Conservation (phyloP, 768 basidiomycete species). For the Naganishia vaughanmartiniae region DNA sequence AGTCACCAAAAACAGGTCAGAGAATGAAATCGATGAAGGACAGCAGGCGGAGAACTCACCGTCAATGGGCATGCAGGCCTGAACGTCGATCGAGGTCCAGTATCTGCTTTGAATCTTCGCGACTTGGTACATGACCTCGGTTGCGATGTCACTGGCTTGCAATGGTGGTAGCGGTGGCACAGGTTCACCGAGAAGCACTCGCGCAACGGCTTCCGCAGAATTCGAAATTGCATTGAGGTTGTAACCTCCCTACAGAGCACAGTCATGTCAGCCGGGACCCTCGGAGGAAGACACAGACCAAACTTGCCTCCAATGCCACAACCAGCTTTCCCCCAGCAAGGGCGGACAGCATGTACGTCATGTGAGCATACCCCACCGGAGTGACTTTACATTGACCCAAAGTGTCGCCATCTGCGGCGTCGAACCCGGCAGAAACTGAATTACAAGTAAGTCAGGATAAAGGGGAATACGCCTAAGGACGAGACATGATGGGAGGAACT, state of each 20-base stretch:
- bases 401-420: slow-evolving; percentile 88
- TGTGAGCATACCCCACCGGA: slow-evolving; percentile 91
- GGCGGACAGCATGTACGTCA: slow-evolving; percentile 93
- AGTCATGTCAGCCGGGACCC: not conserved
- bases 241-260: slow-evolving; percentile 77
- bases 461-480: not conserved
- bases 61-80: slow-evolving; percentile 75
- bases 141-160: slow-evolving; percentile 71
- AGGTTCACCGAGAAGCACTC: slow-evolving; percentile 82
- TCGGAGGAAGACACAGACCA: not conserved
- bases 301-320: slow-evolving; percentile 82
- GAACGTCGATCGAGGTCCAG: slow-evolving; percentile 84
- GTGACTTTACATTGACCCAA: slow-evolving; percentile 87
- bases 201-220: slow-evolving; percentile 81
- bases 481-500: slow-evolving; percentile 46
- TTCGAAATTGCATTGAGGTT: slow-evolving; percentile 81
- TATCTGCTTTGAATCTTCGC: slow-evolving; percentile 81
- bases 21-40: not conserved
- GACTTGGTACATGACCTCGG: slow-evolving; percentile 85
- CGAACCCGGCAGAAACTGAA: slow-evolving; percentile 94
- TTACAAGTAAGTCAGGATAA: not conserved
- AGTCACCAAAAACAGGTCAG: not conserved
- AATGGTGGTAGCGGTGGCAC: slow-evolving; percentile 72
- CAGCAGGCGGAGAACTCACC: slow-evolving; percentile 56
- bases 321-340: slow-evolving; percentile 84